phyloP scores from a whole-genome alignment of 208 protist species.

The Kentomonas sorsogonicus region DNA sequence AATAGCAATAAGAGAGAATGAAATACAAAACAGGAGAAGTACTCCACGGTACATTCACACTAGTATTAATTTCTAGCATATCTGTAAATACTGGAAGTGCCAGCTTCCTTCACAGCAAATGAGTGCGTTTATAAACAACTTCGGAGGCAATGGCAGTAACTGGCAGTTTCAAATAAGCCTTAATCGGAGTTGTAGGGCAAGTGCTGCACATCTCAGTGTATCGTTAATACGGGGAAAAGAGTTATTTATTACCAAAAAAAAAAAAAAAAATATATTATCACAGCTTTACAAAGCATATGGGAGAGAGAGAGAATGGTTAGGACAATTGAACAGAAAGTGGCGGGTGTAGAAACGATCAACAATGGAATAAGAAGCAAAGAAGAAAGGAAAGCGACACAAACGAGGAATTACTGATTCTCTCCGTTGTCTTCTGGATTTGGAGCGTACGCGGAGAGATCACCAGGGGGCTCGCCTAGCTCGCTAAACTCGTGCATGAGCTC shows the following conservation, averaged over 20 bases:
- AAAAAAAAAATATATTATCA: slow-evolving; percentile 9
- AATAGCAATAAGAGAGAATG: too few species aligned
- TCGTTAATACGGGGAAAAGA: too few species aligned
- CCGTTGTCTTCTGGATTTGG: not conserved
- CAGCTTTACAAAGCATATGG: not conserved
- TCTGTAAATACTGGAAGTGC: too few species aligned
- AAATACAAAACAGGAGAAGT: not conserved
- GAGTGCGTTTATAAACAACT: not conserved
- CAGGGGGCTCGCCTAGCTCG: slow-evolving; percentile 54
- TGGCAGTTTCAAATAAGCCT: not conserved
- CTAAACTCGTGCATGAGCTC: slow-evolving; percentile 69
- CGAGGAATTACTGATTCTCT: not conserved
- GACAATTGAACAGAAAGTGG: not conserved
- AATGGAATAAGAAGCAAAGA: slow-evolving; percentile 10
- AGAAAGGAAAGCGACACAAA: slow-evolving; percentile 1
- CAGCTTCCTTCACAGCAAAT: not conserved
- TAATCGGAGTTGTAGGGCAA: not conserved
- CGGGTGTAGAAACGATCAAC: not conserved
- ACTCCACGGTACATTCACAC: not conserved
- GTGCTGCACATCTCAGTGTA: not conserved
- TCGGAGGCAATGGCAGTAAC: not conserved
- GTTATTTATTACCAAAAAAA: slow-evolving; percentile 11
- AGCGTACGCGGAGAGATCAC: slow-evolving; percentile 12
- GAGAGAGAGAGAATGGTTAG: not conserved
- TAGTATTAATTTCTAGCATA: not conserved